Conservation (phyloP, 1,139 yeast genomes). For the Debaryomycetaceae sp. region DNA sequence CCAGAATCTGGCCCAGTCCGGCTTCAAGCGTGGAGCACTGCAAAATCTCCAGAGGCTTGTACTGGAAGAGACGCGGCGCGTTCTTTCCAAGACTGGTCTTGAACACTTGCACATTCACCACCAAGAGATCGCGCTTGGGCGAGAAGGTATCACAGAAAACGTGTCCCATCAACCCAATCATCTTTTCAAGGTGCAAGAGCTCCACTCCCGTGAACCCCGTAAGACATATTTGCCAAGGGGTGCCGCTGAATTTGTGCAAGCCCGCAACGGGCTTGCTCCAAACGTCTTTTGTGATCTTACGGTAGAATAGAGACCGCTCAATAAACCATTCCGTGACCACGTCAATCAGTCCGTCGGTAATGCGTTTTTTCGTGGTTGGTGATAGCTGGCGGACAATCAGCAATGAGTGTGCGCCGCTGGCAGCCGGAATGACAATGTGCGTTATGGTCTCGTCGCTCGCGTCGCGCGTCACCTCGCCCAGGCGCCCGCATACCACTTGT, state of each 20-base stretch:
- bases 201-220: constrained; percentile 85
- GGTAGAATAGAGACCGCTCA: constrained; percentile 65
- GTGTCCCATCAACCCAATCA: constrained; percentile 45
- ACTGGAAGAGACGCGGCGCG: constrained; percentile 30
- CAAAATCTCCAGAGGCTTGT: constrained; percentile 21
- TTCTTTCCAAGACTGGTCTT: constrained; percentile 20
- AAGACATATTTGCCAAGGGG: constrained; percentile 41
- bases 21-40: constrained; percentile 25
- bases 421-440: constrained; percentile 33
- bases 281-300: constrained; percentile 41
- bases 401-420: constrained; percentile 17
- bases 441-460: constrained; percentile 16
- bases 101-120: constrained; percentile 50
- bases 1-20: constrained; percentile 21
- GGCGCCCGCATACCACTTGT: constrained; percentile 29
- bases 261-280: constrained; percentile 62
- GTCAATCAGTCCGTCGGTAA: constrained; percentile 14
- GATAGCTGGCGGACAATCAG: constrained; percentile 18
- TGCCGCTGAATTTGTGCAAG: constrained; percentile 18
- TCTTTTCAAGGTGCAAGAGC: constrained; percentile 58
- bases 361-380: constrained; percentile 9
- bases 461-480: constrained; percentile 24
- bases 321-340: constrained; percentile 76
- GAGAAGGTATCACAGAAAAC: constrained; percentile 41
- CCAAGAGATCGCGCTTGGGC: constrained; percentile 46